Conservation (phyloP, 2,329 filamentous ascomycete genomes). For the Penicillium olsonii region DNA sequence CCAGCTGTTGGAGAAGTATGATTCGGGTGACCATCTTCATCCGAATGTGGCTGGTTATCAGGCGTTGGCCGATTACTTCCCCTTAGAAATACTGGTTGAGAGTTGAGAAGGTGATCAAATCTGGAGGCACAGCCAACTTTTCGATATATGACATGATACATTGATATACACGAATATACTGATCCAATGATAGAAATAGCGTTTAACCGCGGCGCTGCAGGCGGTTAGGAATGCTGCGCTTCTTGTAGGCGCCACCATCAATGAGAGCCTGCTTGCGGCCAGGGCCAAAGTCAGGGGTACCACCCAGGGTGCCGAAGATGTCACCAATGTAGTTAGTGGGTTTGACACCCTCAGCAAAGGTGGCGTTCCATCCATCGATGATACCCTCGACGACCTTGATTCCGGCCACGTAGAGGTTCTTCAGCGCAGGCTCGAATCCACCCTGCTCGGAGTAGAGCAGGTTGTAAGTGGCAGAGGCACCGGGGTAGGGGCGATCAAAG, state of each 20-base stretch:
- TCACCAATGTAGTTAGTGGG: constrained; percentile 69
- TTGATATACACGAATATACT: not conserved
- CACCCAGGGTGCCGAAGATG: constrained; percentile 69
- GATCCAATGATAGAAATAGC: not conserved
- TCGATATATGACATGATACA: not conserved
- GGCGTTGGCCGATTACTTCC: constrained; percentile 60
- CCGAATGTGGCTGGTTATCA: constrained; percentile 62
- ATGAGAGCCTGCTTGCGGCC: constrained; percentile 19
- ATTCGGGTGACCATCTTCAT: constrained; percentile 68
- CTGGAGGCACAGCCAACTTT: too few species aligned
- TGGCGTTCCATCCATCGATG: constrained; percentile 60
- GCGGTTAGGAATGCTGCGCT: constrained; percentile 12
- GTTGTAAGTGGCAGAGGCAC: constrained; percentile 59
- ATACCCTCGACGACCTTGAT: constrained; percentile 67
- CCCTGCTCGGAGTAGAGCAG: constrained; percentile 63
- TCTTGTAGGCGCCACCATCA: constrained; percentile 25
- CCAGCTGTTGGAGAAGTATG: constrained; percentile 54
- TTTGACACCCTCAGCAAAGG: constrained; percentile 59
- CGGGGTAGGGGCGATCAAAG: constrained; percentile 69
- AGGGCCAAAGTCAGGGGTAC: constrained; percentile 64
- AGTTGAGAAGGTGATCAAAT: not conserved
- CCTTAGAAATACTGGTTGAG: constrained; percentile 53
- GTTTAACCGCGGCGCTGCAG: constrained; percentile 12
- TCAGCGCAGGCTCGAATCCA: constrained; percentile 62
- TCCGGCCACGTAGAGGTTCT: constrained; percentile 68